Conservation (phyloP, 179 eudicot genomes). For the Beta lomatogona region DNA sequence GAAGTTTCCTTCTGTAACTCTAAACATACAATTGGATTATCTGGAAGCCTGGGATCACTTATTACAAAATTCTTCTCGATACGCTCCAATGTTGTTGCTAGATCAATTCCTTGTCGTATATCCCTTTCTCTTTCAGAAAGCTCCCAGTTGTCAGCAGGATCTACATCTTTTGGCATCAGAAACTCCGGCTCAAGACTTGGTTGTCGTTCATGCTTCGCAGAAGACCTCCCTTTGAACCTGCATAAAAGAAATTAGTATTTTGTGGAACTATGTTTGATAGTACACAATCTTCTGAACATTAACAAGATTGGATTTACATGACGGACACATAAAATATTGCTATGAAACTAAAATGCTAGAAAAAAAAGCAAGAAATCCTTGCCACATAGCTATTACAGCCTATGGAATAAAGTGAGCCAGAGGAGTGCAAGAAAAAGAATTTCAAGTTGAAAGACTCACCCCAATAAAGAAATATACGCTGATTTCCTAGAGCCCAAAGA, state of each 20-base stretch:
- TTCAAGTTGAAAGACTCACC: constrained; percentile 50
- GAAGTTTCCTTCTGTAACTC: background rate
- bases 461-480: constrained; percentile 55
- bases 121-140: constrained; percentile 55
- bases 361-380: constrained; percentile 1
- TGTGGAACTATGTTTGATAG: background rate
- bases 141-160: constrained; percentile 76
- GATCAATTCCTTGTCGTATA: constrained; percentile 52
- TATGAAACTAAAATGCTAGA: background rate
- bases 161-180: constrained; percentile 64
- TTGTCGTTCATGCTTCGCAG: constrained; percentile 48
- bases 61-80: constrained; percentile 58
- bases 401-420: background rate
- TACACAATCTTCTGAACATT: background rate
- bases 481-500: constrained; percentile 59
- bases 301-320: background rate
- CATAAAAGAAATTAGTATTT: constrained; percentile 10
- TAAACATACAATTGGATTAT: constrained; percentile 50
- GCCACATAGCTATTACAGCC: background rate
- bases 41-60: constrained; percentile 58
- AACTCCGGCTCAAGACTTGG: constrained; percentile 65
- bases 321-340: background rate
- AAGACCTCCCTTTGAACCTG: constrained; percentile 58
- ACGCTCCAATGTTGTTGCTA: constrained; percentile 57
- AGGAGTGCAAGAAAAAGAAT: background rate